Base-by-base conservation (phyloP, 805 yeast genomes). In the Teunomyces panamensis region DNA sequence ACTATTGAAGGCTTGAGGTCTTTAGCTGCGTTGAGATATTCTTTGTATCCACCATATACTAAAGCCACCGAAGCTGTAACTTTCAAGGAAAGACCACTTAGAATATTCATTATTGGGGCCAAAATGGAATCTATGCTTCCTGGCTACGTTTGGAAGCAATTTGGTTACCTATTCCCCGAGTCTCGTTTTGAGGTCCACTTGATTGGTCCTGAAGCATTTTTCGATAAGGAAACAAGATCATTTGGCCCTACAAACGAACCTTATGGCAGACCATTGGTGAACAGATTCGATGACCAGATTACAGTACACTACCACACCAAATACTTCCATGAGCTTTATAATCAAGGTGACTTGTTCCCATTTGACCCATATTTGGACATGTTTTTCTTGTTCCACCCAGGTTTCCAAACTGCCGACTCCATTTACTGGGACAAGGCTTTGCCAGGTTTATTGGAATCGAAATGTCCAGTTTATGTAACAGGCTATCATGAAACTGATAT, bases 351-450 rank as follows among this genome's bases (percentile, higher is more conserved):
- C 69, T 88, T 94, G 65, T 89, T 89, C 83, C 99, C 99, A 4
- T 94, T 91, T 66, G 99, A 94, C 66, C 99, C 99, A 39, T 94
- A 92, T 67, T 78, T 89, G 63, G 99, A 94, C 64, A 81, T 83
- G 26, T 94, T 94, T 69, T 90, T 89, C 79, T 76, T 88, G 45
- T 94, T 92, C 86, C 98, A 92, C 65, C 98, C 99, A 3, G 97
- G 97, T 35, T 80, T 90, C 61, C 84, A 89, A 14, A 86, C 94
- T 6, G 87, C 88, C 10, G 96, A 89, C 59, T 75, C 84, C 17
- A 84, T 85, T 49, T 80, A 82, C 60, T 92, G 98, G 97, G 80
- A 80, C 53, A 85, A 88, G 64, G 77, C 96, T 0, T 71, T 94
- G 56, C 89, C 89, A 46, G 97, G 92, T 3, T 73, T 94, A 54